Conservation (phyloP, 78 protist species). For the Dictyostelium firmibasis region DNA sequence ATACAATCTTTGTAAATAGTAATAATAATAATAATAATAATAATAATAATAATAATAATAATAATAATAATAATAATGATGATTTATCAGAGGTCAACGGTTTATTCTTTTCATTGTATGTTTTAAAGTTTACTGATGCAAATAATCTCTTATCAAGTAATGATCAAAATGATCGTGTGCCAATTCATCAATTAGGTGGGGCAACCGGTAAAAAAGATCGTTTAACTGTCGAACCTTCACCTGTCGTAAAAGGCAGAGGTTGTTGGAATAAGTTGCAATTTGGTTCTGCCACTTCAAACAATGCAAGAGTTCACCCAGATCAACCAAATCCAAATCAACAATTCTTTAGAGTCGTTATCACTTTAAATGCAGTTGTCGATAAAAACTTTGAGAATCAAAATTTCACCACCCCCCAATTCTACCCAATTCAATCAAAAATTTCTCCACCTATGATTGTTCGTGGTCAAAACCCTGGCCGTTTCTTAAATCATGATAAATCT, state of each 20-base stretch:
- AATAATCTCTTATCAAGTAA: background rate
- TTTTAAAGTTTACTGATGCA: slow-evolving; percentile 30
- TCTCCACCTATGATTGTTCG: slow-evolving; percentile 82
- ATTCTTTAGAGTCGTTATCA: slow-evolving; percentile 71
- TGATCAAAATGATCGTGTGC: slow-evolving; percentile 49
- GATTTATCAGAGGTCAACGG: slow-evolving; percentile 22
- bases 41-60: background rate
- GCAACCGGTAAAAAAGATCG: slow-evolving; percentile 64
- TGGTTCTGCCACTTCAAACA: slow-evolving; percentile 74
- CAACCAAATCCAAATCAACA: slow-evolving; percentile 83
- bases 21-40: background rate
- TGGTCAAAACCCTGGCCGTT: slow-evolving; percentile 82
- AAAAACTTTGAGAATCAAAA: background rate
- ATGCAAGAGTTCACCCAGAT: slow-evolving; percentile 69
- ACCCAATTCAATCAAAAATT: slow-evolving; percentile 42
- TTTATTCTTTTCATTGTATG: slow-evolving; percentile 46
- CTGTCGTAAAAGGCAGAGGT: slow-evolving; percentile 55
- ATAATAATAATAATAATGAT: background rate
- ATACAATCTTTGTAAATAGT: slow-evolving; percentile 30
- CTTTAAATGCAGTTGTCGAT: slow-evolving; percentile 54
- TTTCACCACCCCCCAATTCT: slow-evolving; percentile 23
- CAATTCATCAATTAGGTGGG: slow-evolving; percentile 67
- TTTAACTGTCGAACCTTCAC: slow-evolving; percentile 48
- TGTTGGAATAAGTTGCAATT: slow-evolving; percentile 52
- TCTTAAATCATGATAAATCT: slow-evolving; percentile 61